Evolutionary conservation across 306 rosid genomes (phyloP).

Genomic region (Cucumis hystrix): DNA sequence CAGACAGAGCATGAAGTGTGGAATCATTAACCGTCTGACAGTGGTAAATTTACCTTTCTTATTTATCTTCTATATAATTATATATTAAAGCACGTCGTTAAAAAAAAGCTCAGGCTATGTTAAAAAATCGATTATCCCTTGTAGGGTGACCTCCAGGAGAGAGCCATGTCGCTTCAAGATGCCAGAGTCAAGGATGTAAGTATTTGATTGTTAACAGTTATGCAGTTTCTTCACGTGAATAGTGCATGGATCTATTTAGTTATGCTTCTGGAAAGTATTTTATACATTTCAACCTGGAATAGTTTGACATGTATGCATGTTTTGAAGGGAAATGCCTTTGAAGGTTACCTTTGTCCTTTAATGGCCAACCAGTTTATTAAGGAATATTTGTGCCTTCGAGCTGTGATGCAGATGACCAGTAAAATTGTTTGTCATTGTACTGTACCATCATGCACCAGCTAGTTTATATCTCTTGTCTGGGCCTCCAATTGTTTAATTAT

Average conservation of each 20-base stretch:
- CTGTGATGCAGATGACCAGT: not conserved
- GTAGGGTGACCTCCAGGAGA: conserved; percentile 95
- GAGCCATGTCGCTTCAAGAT: conserved; percentile 61
- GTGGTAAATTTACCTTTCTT: conserved; percentile 48
- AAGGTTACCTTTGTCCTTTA: not conserved
- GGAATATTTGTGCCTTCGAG: not conserved
- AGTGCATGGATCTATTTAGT: not conserved
- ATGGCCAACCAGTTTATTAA: not conserved
- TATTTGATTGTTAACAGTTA: conserved; percentile 3
- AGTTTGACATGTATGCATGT: not conserved
- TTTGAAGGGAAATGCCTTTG: not conserved
- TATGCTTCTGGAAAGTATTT: conserved; percentile 2
- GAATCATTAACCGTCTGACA: conserved; percentile 70
- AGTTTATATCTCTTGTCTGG: not conserved
- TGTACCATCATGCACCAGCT: not conserved
- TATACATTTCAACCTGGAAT: not conserved
- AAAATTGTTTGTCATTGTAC: not conserved
- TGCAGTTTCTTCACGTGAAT: not conserved
- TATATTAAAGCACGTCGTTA: not conserved
- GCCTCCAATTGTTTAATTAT: not conserved
- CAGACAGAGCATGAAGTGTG: conserved; percentile 97
- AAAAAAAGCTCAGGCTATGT: not conserved
- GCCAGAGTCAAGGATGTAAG: conserved; percentile 97
- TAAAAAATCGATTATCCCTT: conserved; percentile 19
- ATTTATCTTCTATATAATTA: conserved; percentile 4